Evolutionary conservation across 208 protist species (phyloP).

Genomic region (Perkinsela sp.): DNA sequence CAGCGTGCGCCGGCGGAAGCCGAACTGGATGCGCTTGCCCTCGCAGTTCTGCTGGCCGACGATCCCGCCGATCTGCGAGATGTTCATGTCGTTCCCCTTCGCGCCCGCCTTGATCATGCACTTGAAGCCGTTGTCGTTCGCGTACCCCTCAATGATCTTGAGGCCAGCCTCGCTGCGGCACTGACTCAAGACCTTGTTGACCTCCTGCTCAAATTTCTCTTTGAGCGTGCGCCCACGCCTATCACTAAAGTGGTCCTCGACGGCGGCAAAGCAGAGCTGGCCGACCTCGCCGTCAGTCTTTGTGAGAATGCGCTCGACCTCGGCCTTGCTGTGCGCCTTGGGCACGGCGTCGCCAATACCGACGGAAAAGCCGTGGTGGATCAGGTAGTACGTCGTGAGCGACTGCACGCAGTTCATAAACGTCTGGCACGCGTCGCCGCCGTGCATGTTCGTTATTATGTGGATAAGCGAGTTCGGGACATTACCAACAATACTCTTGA

Average conservation of each 20-base stretch:
- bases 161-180: constrained; percentile 63
- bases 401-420: constrained; percentile 77
- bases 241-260: constrained; percentile 65
- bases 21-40: constrained; percentile 89
- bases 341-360: constrained; percentile 93
- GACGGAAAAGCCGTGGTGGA: constrained; percentile 82
- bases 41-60: constrained; percentile 99
- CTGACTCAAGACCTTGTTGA: constrained; percentile 79
- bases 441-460: constrained; percentile 83
- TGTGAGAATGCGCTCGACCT: constrained; percentile 66
- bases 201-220: constrained; percentile 91
- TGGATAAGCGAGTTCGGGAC: constrained; percentile 73
- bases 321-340: constrained; percentile 50
- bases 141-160: constrained; percentile 38
- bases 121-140: constrained; percentile 74
- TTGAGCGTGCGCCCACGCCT: constrained; percentile 76
- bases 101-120: constrained; percentile 86
- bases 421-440: constrained; percentile 62
- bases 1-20: constrained; percentile 80
- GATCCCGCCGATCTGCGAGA: constrained; percentile 95
- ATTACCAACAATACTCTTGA: constrained; percentile 62
- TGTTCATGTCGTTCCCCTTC: constrained; percentile 95
- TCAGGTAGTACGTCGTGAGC: constrained; percentile 87
- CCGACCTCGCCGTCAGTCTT: constrained; percentile 59
- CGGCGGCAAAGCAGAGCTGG: constrained; percentile 61